These are phyloP conservation scores for Exophiala sp. DNA, from an alignment of 2,329 filamentous ascomycete genomes.

Conservation along the genomic window DNA sequence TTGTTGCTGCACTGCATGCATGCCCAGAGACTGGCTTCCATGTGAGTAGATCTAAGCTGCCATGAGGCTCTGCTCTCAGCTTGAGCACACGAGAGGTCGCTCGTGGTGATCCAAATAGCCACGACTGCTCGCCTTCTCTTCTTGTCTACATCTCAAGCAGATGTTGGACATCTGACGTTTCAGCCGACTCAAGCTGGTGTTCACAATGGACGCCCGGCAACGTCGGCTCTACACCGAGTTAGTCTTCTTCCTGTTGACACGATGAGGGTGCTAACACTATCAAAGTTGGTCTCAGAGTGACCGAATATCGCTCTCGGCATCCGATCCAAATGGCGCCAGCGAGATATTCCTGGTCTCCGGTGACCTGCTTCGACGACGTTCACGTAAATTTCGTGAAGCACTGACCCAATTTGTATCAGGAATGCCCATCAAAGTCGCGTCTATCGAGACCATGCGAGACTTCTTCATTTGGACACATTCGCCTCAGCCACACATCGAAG, in stretches of 20 bases:
- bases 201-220: conserved; percentile 9
- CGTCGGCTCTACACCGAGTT: conserved; percentile 14
- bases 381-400: conserved; percentile 13
- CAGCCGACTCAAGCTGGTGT: background rate
- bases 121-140: background rate
- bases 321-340: background rate
- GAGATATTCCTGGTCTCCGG: conserved; percentile 7
- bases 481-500: conserved; percentile 11
- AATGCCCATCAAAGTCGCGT: conserved; percentile 7
- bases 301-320: conserved; percentile 8
- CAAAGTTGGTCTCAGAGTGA: conserved; percentile 20
- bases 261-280: background rate
- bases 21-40: background rate
- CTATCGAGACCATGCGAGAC: conserved; percentile 15
- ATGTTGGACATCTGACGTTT: background rate
- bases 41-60: background rate
- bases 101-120: background rate
- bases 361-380: conserved; percentile 19
- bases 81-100: background rate
- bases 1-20: too few relatives aligned
- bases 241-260: background rate
- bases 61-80: background rate
- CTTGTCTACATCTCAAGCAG: background rate
- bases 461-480: conserved; percentile 21
- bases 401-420: background rate